Evolutionary conservation across 2,329 filamentous ascomycete species (phyloP), one percentile per base, ranked within the genome.

Genomic region (Lachnellula hyalina): DNA sequence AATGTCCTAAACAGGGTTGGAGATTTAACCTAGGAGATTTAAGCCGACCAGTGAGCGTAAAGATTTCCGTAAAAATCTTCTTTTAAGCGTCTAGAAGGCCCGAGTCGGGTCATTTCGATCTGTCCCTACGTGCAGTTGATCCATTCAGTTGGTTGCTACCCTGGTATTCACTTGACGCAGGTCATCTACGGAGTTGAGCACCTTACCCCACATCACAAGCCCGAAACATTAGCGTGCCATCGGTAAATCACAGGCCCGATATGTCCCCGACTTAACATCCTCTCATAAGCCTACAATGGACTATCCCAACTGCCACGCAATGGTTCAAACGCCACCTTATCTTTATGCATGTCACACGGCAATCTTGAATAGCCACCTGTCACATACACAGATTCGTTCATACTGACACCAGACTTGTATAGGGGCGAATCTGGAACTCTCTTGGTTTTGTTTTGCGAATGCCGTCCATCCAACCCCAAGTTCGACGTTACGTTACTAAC

Each of bases 231-330:
- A 51, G 36, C 36, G 48, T 11, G 48, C 14, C 9, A 36, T 19
- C 21, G 23, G 41, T 41, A 51, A 51, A 51, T 51, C 48, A 51
- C 48, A 51, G 48, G 48, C 38, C 48, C 25, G 21, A 51, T 32
- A 32, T 44, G 23, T 44, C 14, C 14, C 2, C 25, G 15, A 44
- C 23, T 41, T 38, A 34, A 51, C 48, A 19, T 51, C 48, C 38
- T 7, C 38, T 41, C 48, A 51, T 15, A 21, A 51, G n/a, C 41
- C 46, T 19, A 14, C 28, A 32, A 32, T 9, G 28, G 28, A 32
- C 28, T 23, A 44, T 23, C 12, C n/a, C 41, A 28, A 42, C 17
- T 42, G 12, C 41, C 11, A 41, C 9, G 48, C 21, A 25, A 51
- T 38, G 38, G 48, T 32, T 38, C 48, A 19, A 42, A 51, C 44